Percentiles rank a stretch among this genome's conserved stretches.
phyloP scores from a whole-genome alignment of 805 yeast species.

The Metschnikowia kofuensis region DNA sequence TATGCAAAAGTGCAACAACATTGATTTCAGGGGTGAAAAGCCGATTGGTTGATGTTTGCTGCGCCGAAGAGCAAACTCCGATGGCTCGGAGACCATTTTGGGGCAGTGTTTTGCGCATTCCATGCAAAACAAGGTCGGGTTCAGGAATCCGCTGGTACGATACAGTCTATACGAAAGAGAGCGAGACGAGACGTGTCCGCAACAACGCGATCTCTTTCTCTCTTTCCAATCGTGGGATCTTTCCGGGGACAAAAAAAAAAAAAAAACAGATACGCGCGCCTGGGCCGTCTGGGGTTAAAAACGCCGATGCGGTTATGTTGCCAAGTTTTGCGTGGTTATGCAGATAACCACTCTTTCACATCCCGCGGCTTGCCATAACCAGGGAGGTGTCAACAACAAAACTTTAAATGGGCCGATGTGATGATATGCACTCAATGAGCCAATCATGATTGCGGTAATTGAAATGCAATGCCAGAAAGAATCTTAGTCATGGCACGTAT shows the following conservation, averaged over 20 bases:
- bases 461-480: not conserved
- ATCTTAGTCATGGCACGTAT: not conserved
- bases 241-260: too few species aligned
- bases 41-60: not conserved
- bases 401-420: too few species aligned
- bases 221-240: too few species aligned
- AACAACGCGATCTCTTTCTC: too few species aligned
- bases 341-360: too few species aligned
- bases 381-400: too few species aligned
- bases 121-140: not conserved
- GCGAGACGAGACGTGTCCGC: not conserved
- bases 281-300: not conserved
- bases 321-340: too few species aligned
- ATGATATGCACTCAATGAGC: too few species aligned
- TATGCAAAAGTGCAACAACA: slow-evolving; percentile 94
- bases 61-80: slow-evolving; percentile 1
- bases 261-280: not conserved
- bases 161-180: slow-evolving; percentile 1
- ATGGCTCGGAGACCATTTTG: not conserved
- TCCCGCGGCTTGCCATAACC: too few species aligned
- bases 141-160: not conserved
- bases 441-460: too few species aligned
- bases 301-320: not conserved
- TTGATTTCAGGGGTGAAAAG: slow-evolving; percentile 17
- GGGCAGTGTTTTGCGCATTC: not conserved